These are phyloP conservation scores for Baudoinia panamericana DNA, from an alignment of 495 filamentous ascomycete genomes.

Conservation along the genomic window DNA sequence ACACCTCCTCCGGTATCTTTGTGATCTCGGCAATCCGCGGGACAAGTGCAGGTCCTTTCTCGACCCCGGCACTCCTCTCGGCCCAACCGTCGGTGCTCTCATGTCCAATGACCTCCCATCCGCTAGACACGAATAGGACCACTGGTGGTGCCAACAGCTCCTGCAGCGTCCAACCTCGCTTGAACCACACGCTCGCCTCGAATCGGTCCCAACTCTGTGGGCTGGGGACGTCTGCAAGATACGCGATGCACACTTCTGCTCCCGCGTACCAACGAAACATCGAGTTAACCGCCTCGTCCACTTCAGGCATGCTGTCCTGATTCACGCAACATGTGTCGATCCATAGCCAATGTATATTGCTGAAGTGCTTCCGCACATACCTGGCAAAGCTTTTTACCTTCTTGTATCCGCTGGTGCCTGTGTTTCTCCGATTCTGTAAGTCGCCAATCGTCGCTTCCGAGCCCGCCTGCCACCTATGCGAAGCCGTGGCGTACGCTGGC, in stretches of 20 bases:
- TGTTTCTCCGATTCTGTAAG: not conserved
- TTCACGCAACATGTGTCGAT: not conserved
- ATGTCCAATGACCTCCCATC: no score
- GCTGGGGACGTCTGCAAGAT: not conserved
- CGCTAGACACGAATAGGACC: no score
- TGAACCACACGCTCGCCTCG: not conserved
- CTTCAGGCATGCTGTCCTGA: not conserved
- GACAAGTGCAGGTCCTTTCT: no score
- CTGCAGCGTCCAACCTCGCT: not conserved
- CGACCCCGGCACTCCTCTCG: no score
- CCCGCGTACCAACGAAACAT: not conserved
- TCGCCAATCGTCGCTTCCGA: not conserved
- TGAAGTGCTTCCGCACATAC: not conserved
- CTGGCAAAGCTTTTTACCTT: not conserved
- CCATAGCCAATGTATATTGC: not conserved
- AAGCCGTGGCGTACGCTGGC: no score
- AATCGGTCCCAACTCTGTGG: not conserved
- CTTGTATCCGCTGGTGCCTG: not conserved
- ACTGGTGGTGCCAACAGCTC: no score
- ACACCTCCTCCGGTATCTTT: no score
- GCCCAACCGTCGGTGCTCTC: no score
- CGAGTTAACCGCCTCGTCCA: not conserved
- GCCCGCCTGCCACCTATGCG: no score
- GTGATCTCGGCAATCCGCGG: no score
- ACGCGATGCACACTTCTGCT: not conserved